Percentiles rank a stretch among this genome's conserved stretches.
These are phyloP conservation scores for Petunia hybrid DNA, from an alignment of 305 asterid genomes.

Conservation along the genomic window DNA sequence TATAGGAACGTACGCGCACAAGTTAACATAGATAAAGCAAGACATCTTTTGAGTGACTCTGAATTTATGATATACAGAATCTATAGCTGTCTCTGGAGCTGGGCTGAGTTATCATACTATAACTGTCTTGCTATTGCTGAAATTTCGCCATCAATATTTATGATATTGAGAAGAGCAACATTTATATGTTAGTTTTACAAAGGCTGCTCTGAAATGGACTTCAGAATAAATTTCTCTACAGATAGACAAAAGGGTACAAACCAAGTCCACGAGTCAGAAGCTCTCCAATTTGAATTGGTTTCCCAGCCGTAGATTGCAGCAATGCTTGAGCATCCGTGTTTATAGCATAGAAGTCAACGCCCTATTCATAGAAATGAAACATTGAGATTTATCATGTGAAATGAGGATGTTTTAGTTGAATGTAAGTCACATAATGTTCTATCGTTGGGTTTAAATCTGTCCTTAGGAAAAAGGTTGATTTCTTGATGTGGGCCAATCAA, in stretches of 20 bases:
- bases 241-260: slow-evolving; percentile 43
- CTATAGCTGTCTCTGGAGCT: neutral
- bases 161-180: neutral
- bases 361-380: slow-evolving; percentile 51
- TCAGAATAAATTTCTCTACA: neutral
- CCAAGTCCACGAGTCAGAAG: slow-evolving; percentile 98
- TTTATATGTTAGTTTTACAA: neutral
- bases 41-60: neutral
- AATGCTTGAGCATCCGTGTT: slow-evolving; percentile 96
- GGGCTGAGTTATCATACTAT: neutral
- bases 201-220: neutral
- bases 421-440: neutral
- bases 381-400: slow-evolving; percentile 33
- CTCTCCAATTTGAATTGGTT: slow-evolving; percentile 93
- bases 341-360: slow-evolving; percentile 90
- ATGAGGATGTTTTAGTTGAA: neutral
- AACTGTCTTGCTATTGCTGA: neutral
- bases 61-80: neutral
- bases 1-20: neutral
- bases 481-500: neutral
- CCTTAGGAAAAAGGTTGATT: slow-evolving; percentile 13
- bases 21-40: neutral
- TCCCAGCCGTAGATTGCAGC: slow-evolving; percentile 79
- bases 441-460: neutral
- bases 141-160: neutral